These are phyloP conservation scores for Tolypocladium inflatum DNA, from an alignment of 2,329 filamentous ascomycete species.

Conservation along the genomic window DNA sequence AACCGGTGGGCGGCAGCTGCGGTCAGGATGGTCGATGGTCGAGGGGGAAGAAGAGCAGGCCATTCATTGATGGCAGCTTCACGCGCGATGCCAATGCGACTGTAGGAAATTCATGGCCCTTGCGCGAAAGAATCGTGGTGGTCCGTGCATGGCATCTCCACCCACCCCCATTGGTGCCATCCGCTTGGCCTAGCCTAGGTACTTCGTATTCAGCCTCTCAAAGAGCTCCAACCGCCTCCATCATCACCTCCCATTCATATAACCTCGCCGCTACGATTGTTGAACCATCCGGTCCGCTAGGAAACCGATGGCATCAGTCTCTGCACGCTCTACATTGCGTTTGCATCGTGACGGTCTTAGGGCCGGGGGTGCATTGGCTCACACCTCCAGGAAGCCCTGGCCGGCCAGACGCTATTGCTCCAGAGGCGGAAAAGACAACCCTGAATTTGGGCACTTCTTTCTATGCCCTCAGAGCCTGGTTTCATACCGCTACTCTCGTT, in stretches of 20 bases:
- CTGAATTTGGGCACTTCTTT: neutral
- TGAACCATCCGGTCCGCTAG: too few relatives aligned
- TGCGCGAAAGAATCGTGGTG: neutral
- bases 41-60: neutral
- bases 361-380: neutral
- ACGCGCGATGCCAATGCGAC: neutral
- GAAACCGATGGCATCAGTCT: neutral
- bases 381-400: neutral
- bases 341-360: neutral
- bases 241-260: neutral
- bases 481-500: neutral
- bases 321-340: neutral
- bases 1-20: conserved; percentile 4
- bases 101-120: neutral
- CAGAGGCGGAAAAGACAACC: neutral
- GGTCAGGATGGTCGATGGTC: neutral
- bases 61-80: neutral
- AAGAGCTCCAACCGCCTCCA: neutral
- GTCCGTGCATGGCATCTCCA: neutral
- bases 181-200: too few relatives aligned
- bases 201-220: too few relatives aligned
- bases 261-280: too few relatives aligned
- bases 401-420: neutral
- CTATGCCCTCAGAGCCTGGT: too few relatives aligned
- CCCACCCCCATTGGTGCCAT: neutral